Percentiles rank a stretch among this genome's conserved stretches.
These are phyloP conservation scores for Lasiodiplodia theobromae DNA, from an alignment of 2,329 filamentous ascomycete species.

Conservation along the genomic window DNA sequence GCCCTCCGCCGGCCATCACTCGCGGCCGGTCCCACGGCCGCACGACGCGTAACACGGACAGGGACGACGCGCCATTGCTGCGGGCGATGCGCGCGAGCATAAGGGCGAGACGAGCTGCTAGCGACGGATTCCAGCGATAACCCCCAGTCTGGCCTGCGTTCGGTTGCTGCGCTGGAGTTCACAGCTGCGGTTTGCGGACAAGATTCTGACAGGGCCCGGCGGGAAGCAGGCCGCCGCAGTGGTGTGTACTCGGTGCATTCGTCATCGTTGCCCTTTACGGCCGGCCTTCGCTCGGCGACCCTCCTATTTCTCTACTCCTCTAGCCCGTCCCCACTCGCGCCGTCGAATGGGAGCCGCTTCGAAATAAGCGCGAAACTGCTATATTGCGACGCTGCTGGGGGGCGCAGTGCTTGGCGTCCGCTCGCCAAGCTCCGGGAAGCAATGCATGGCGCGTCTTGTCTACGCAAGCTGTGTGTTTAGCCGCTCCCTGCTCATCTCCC, in stretches of 20 bases:
- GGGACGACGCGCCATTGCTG: conserved; percentile 28
- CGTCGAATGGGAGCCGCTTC: conserved; percentile 4
- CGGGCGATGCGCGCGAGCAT: conserved; percentile 28
- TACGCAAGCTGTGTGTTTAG: conserved; percentile 18
- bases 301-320: conserved; percentile 12
- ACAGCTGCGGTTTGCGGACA: conserved; percentile 6
- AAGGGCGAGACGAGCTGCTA: conserved; percentile 19
- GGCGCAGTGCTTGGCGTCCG: conserved; percentile 13
- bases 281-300: conserved; percentile 1
- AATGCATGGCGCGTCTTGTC: conserved; percentile 26
- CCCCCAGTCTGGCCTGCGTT: conserved; percentile 12
- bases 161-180: neutral
- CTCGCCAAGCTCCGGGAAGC: conserved; percentile 19
- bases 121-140: neutral
- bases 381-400: conserved; percentile 20
- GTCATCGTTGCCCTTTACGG: conserved; percentile 12
- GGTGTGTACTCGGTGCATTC: conserved; percentile 15
- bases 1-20: conserved; percentile 28
- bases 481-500: conserved; percentile 14
- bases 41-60: conserved; percentile 30
- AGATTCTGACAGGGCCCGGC: conserved; percentile 10
- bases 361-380: conserved; percentile 22
- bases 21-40: conserved; percentile 24
- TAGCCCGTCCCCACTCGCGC: conserved; percentile 1
- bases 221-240: conserved; percentile 7